Percentiles rank a stretch among this genome's conserved stretches.
These are phyloP conservation scores for Leishmania arabica DNA, from an alignment of 208 protist genomes.

Conservation along the genomic window DNA sequence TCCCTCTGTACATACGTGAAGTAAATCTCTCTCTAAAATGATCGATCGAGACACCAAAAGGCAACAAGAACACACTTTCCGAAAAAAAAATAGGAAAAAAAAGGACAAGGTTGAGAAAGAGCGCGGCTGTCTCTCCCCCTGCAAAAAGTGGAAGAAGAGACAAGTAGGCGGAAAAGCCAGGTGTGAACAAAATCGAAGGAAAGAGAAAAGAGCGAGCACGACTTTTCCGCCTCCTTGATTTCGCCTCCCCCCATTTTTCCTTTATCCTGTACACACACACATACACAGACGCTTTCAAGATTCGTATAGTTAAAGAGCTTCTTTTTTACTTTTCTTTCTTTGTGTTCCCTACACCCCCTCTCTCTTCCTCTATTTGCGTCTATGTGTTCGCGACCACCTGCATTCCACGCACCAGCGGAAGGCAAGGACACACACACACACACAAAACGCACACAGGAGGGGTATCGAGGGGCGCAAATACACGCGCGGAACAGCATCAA, in stretches of 20 bases:
- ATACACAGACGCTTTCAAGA: background rate
- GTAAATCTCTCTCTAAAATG: background rate
- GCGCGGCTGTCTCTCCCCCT: background rate
- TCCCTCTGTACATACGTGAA: background rate
- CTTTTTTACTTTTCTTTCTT: background rate
- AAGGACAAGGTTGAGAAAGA: background rate
- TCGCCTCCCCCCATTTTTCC: background rate
- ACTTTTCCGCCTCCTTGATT: background rate
- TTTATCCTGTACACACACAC: background rate
- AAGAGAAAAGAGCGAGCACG: background rate
- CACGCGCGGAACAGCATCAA: background rate
- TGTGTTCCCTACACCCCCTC: background rate
- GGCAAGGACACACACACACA: background rate
- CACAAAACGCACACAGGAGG: background rate
- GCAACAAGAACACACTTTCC: background rate
- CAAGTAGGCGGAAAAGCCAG: background rate
- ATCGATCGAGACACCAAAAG: background rate
- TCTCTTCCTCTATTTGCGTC: background rate
- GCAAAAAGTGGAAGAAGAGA: background rate
- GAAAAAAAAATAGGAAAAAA: background rate
- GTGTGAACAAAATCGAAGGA: background rate
- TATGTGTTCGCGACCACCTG: background rate
- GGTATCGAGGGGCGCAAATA: background rate
- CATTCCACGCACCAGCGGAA: background rate
- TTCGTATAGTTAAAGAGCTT: background rate